Base-by-base conservation (phyloP, 2,329 filamentous ascomycete species). In the Epichloe typhina region DNA sequence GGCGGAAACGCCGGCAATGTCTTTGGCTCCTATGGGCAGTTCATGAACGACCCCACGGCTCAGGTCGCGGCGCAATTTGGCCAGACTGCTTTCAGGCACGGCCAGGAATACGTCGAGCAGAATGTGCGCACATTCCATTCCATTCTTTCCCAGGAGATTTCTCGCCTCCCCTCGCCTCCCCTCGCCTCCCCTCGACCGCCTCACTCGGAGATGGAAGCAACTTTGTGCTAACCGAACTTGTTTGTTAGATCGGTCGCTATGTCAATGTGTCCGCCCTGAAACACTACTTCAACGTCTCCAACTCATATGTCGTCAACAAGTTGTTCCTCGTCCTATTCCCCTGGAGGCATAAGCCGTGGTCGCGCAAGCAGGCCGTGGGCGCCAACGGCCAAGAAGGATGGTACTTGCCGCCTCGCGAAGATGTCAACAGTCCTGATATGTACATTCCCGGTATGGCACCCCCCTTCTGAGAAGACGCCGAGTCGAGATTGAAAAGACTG, bases 241-340 rank as follows among this genome's bases (percentile, higher is more conserved):
- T 15, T 26, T 41, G 41, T 50, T 15, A 77, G 75, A 69, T 79
- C 57, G 77, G 77, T 57, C 75, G 77, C 67, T 96, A 91, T 70
- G 83, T 98, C 69, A 95, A 90, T 63, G 86, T 97, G 59, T 84
- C 86, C 13, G 88, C 88, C 17, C 77, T 98, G 43, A 98, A 98
- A 70, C 93, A 96, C 71, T 98, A 97, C 77, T 98, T 98, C 74
- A 96, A 97, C 71, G 93, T 98, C 56, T 94, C 90, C 58, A 98
- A 98, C 75, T 86, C 81, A 53, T 98, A 98, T 69, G 93, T 98
- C 64, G 76, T 94, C 64, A 88, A 84, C 71, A 98, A 98, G 71
- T 77, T 98, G 53, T 82, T 85, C 64, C 80, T 98, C 53, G 91
- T 98, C 53, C 82, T 98, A 54, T 95, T 97, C 69, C 93, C 93